Evolutionary conservation across 805 yeast genomes (phyloP), one percentile per base, ranked within the genome.

Genomic region (Ogataea polymorpha): DNA sequence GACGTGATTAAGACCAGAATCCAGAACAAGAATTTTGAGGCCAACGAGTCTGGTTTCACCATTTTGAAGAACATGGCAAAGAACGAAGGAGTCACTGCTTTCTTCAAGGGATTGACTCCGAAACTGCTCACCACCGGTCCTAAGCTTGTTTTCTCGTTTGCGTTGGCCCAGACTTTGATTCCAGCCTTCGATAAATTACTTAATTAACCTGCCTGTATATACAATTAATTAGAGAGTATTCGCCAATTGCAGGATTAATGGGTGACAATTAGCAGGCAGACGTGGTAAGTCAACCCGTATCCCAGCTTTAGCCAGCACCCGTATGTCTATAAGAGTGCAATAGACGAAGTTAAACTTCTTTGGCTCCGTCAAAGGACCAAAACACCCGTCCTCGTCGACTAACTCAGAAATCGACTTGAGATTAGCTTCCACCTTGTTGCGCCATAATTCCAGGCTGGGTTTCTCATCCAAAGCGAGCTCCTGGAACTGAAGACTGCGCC

Each of bases 1-100:
- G 99, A 93, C 62, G 97, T 93, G 42, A 91, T 93, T 68, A 93
- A 93, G 76, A 93, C 99, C 47, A 84, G 99, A 74, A 93, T 93
- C 59, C 99, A 93, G 71, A 93, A 93, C 76, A 83, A 80, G 68
- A 88, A 84, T 73, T 93, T 93, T 56, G 98, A 90, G 58, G 86
- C 89, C 68, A 95, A 96, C 48, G 96, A 93, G 71, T 75, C 88
- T 35, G 99, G 99, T 29, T 72, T 91, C 66, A 86, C 85, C 26
- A 93, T 93, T 56, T 74, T 93, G 67, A 89, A 87, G 70, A 90
- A 91, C 68, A 93, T 95, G 84, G 77, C 82, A 46, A 85, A 80
- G 64, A 87, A 85, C 61, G 99, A 93, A 71, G 99, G 98, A 49
- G 36, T 86, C 46, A 56, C 89, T 21, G 76, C 97, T 12, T 93